Base-by-base conservation (phyloP, 768 basidiomycete species). In the Lactarius tabidus region DNA sequence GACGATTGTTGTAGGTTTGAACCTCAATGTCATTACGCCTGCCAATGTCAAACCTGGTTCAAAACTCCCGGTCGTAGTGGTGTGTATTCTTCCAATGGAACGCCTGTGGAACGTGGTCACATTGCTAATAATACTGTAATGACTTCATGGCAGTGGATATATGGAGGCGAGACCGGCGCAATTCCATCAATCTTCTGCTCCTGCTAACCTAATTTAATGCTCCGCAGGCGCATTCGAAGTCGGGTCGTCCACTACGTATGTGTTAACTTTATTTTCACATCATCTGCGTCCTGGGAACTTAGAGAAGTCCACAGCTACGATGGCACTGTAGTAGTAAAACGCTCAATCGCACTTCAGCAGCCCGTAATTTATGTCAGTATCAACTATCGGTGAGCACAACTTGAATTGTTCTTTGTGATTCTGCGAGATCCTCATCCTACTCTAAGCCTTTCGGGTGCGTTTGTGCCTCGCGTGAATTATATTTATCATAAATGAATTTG, bases 321-420 rank as follows among this genome's bases (percentile, higher is more conserved):
- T 51, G 58, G 63, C 15, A n/a, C 28, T 1, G 35, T 60, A 9
- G 63, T 73, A 15, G 72, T 73, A 7, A 28, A 62, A 6, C 59
- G 71, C 12, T 73, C 72, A 7, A 69, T 72, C 8, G 58, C 63
- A 1, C 58, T 73, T 3, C 54, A 60, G 6, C 52, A 69, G 28
- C 72, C 72, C 0, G 57, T 73, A 23, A 62, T 73, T 33, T 73
- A 66, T 26, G 71, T 74, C n/a, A 70, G 66, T 31, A 63, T 72
- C 48, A 73, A 73, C 45, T 74, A 73, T 53, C 68, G 70, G 61
- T 62, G 53, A 9, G 67, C 48, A n/a, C 1, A 41, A 52, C 17
- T 1, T 10, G 15, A 17, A 28, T 18, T 55, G 17, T 33, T 29
- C 17, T 17, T 23, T 26, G 14, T 17, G 15, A 9, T 8, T 51